Base-by-base conservation (phyloP, 2,329 filamentous ascomycete genomes). In the Penicillium sp. region DNA sequence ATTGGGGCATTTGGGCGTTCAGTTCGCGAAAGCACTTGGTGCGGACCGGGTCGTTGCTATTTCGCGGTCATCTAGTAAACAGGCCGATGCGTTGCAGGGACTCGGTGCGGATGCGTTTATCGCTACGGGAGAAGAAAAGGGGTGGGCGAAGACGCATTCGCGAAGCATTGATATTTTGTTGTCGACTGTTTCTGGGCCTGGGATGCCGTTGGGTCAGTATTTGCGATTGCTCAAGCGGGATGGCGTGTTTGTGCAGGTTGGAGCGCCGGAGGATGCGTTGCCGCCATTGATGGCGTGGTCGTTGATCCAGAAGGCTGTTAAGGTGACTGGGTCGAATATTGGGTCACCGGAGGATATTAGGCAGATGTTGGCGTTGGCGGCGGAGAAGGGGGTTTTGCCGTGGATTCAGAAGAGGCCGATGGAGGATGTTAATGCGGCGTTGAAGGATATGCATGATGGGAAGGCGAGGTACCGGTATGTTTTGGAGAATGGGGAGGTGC, bases 1-100 rank as follows among this genome's bases (percentile, higher is more conserved):
- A 0, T 77, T 93, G 0, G 90, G 91, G 0, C 90, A 94, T 73
- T 87, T 93, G 65, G 91, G 86, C 0, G 74, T 94, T 15, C 81
- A 91, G 62, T 92, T 86, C 75, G 88, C 90, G 0, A 87, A 85
- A 68, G 91, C 91, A 0, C 79, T 94, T 1, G 88, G 88, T 10
- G 88, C 88, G 28, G 87, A 91, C 51, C 83, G 84, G 7, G 81
- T 87, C 3, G 80, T 85, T 10, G 85, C 81, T 3, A 86, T 88
- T 62, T 86, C 83, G 10, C 79, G 85, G 1, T 81, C 76, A 1
- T 74, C 73, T 0, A 76, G 75, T 59, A 88, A 88, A 76, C 79
- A 75, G 44, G 72, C 74, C 1, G 85, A 88, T 73, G 84, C 83
- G 0, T 64, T 81, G 53, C 77, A 80, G 24, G 73, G 72, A 0